Evolutionary conservation across 2,329 filamentous ascomycete genomes (phyloP), one percentile per base, ranked within the genome.

Genomic region (Venturia aucupariae): DNA sequence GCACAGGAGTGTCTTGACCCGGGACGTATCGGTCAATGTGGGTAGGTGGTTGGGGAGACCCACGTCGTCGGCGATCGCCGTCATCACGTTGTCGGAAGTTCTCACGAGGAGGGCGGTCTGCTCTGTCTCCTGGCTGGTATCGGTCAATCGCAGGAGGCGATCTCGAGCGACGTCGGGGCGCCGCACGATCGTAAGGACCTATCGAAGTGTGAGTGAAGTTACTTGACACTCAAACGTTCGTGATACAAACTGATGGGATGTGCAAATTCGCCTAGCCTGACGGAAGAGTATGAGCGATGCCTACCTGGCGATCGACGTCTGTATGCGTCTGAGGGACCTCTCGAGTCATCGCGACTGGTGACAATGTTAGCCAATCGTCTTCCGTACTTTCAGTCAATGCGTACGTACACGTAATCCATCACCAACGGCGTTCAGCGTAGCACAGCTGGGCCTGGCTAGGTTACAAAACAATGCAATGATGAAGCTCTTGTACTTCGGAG

Each of bases 1-100:
- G 79, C 38, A 82, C 74, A 30, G 80, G 77, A 65, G 72, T 75
- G 63, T 88, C 85, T 68, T 90, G 87, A 22, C 89, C 89, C 1
- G 90, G 90, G 24, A 94, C 87, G 72, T 94, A 94, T 69, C 90
- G 86, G 73, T 95, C 90, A 68, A 95, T 94, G 65, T 89, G 89
- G 65, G 87, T 83, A 38, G 88, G 76, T 79, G 67, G 72, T 61
- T 72, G 87, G 79, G 11, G 86, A 82, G 72, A 82, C 70, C 69
- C 90, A 74, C 83, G 83, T 54, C 81, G 79, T 44, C 84, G 81
- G 64, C 73, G 73, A 63, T 62, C 41, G 35, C 81, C 78, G 69
- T 88, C 86, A 65, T 90, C 86, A 63, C 86, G 82, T 66, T 81
- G 79, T 54, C 84, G 80, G 61, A 80, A 80, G 70, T 88, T 87